Evolutionary conservation across 1,284 basidiomycete genomes (phyloP).

Genomic region (Marasmius oreades): DNA sequence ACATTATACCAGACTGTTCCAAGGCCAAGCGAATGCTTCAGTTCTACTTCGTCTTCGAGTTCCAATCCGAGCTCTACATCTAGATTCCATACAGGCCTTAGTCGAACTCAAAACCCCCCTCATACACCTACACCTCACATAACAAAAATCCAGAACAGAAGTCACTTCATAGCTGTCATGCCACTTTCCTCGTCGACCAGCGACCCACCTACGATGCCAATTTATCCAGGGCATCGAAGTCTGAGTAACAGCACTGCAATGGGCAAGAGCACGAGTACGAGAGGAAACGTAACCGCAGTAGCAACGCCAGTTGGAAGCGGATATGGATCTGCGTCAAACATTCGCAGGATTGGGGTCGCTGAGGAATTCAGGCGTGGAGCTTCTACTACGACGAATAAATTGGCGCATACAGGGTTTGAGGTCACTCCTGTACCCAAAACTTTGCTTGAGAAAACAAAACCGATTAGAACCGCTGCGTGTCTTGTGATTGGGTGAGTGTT

Average conservation of each 20-base stretch:
- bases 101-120: background rate
- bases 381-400: background rate
- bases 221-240: background rate
- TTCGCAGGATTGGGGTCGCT: background rate
- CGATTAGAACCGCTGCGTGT: slow-evolving; percentile 13
- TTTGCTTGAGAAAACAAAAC: slow-evolving; percentile 5
- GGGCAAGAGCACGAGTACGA: background rate
- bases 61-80: background rate
- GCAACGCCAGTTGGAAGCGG: background rate
- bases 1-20: background rate
- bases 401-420: slow-evolving; percentile 7
- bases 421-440: slow-evolving; percentile 8
- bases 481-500: slow-evolving; percentile 13
- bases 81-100: background rate
- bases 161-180: slow-evolving; percentile 14
- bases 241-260: background rate
- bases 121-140: background rate
- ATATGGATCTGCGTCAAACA: background rate
- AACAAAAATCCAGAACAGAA: background rate
- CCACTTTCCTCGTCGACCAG: slow-evolving; percentile 3
- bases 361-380: background rate
- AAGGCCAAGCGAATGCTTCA: background rate
- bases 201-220: background rate
- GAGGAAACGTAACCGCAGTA: background rate
- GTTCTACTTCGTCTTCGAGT: background rate